Percentiles rank a stretch among this genome's conserved stretches.
phyloP scores from a whole-genome alignment of 2,329 filamentous ascomycete species.

The Aspergillus glaucus region DNA sequence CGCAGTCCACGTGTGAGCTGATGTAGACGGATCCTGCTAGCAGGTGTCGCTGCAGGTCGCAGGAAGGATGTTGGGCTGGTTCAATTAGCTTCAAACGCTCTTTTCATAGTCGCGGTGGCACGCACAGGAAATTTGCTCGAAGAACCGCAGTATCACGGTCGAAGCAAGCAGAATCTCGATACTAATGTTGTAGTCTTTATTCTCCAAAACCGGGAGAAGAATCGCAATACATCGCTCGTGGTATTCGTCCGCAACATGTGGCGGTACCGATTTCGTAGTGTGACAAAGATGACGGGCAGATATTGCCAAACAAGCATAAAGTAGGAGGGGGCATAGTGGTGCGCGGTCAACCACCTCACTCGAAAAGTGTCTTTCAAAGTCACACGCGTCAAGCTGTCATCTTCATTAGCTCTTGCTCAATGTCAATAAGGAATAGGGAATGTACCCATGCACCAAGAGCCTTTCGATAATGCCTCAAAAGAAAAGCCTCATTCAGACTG shows the following conservation, averaged over 20 bases:
- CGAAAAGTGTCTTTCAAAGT: constrained; percentile 26
- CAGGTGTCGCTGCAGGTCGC: constrained; percentile 28
- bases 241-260: constrained; percentile 25
- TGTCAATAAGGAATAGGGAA: not conserved
- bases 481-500: constrained; percentile 27
- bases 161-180: constrained; percentile 30
- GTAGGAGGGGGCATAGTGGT: constrained; percentile 22
- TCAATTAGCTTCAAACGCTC: constrained; percentile 1
- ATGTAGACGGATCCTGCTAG: constrained; percentile 31
- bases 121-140: constrained; percentile 31
- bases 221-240: constrained; percentile 32
- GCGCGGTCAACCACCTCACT: constrained; percentile 26
- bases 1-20: constrained; percentile 28
- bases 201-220: constrained; percentile 27
- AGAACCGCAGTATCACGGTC: constrained; percentile 30
- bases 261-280: constrained; percentile 22
- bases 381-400: constrained; percentile 26
- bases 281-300: constrained; percentile 29
- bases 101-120: not conserved
- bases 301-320: constrained; percentile 29
- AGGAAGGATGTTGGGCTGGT: constrained; percentile 26
- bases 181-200: constrained; percentile 22
- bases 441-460: constrained; percentile 23
- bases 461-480: constrained; percentile 29
- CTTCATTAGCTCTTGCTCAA: constrained; percentile 5